A percentile compares a stretch with the other conserved stretches of the same genome.
These are phyloP conservation scores for Gynandropsis gynandra DNA, from an alignment of 345 rosid species.

Conservation along the genomic window DNA sequence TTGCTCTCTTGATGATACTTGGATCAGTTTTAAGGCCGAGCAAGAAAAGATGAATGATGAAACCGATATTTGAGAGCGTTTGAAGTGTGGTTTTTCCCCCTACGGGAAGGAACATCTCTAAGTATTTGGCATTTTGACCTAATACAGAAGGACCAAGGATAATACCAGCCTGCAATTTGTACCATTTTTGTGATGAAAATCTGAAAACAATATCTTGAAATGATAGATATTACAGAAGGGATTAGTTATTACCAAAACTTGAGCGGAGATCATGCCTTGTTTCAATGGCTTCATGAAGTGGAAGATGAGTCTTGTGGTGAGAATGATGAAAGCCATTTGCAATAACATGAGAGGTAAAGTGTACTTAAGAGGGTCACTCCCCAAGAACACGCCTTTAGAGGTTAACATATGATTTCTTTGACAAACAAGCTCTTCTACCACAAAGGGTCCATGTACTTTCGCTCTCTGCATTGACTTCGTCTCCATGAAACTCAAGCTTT, in stretches of 20 bases:
- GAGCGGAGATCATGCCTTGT: conserved; percentile 35
- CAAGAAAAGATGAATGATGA: conserved; percentile 30
- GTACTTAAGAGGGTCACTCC: conserved; percentile 27
- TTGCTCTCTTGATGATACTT: conserved; percentile 25
- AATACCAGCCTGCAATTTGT: conserved; percentile 25
- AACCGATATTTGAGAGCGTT: conserved; percentile 26
- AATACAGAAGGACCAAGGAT: conserved; percentile 31
- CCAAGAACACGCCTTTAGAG: conserved; percentile 21
- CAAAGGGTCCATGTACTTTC: conserved; percentile 24
- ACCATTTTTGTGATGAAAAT: not conserved
- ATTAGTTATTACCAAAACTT: conserved; percentile 27
- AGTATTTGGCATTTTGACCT: conserved; percentile 14
- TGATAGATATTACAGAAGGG: conserved; percentile 14
- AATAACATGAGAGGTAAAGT: conserved; percentile 22
- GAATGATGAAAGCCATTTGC: conserved; percentile 23
- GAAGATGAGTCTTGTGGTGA: conserved; percentile 24
- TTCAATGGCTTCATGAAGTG: conserved; percentile 27
- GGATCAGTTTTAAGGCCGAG: conserved; percentile 27
- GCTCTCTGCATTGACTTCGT: conserved; percentile 18
- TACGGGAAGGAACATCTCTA: conserved; percentile 3
- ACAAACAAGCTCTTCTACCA: conserved; percentile 19
- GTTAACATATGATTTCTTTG: conserved; percentile 19
- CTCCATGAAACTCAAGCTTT: conserved; percentile 20
- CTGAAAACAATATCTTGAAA: not conserved
- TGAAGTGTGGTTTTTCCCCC: conserved; percentile 23